These are phyloP conservation scores for Trichosanthes cucumerina DNA, from an alignment of 306 rosid genomes.

Conservation along the genomic window DNA sequence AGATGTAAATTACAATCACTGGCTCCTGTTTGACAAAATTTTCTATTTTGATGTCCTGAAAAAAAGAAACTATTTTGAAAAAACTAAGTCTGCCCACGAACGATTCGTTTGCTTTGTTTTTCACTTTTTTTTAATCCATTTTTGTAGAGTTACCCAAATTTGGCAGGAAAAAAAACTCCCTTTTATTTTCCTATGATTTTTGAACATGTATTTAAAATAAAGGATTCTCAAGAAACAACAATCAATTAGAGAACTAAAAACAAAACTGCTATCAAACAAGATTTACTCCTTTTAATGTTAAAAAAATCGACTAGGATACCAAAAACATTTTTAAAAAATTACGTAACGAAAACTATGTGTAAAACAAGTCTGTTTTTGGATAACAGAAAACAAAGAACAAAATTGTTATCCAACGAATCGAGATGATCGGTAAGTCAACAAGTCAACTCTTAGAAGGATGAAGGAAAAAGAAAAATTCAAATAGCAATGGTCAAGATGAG, in stretches of 20 bases:
- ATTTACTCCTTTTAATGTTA: too few relatives aligned
- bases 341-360: neutral
- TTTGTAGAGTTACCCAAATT: too few relatives aligned
- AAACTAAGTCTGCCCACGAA: neutral
- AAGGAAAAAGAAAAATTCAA: neutral
- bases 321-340: neutral
- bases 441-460: neutral
- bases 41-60: too few relatives aligned
- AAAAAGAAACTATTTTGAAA: too few relatives aligned
- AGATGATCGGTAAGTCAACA: neutral
- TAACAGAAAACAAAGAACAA: neutral
- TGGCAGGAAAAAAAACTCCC: neutral
- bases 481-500: neutral
- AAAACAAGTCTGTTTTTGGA: neutral
- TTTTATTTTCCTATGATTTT: neutral
- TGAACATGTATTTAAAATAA: too few relatives aligned
- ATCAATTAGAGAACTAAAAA: neutral
- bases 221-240: neutral
- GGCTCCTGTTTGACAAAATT: neutral
- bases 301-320: too few relatives aligned
- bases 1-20: neutral
- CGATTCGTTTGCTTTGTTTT: neutral
- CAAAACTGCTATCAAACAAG: neutral
- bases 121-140: too few relatives aligned
- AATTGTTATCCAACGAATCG: neutral